Evolutionary conservation across 805 yeast species (phyloP).

Genomic region (Saturnispora dispora): DNA sequence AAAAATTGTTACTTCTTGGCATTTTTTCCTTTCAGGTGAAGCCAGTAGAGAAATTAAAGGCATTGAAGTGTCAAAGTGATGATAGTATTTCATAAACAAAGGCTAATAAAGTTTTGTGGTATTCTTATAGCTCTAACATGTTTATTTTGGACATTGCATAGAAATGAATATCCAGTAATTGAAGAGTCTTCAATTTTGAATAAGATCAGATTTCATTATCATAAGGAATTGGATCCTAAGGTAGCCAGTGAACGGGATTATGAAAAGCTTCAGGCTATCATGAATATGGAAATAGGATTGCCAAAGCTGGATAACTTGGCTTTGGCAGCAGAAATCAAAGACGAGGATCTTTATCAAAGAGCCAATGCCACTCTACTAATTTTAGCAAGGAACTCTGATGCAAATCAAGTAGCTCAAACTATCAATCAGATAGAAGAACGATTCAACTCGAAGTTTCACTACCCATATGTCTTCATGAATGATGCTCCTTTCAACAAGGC

Average conservation of each 20-base stretch:
- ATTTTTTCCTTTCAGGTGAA: neutral
- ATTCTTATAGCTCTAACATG: neutral
- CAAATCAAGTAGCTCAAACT: constrained; percentile 38
- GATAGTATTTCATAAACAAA: neutral
- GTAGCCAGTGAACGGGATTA: constrained; percentile 32
- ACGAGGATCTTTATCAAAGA: constrained; percentile 22
- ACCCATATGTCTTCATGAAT: constrained; percentile 76
- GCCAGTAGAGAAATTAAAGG: neutral
- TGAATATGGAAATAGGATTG: constrained; percentile 33
- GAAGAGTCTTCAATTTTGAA: neutral
- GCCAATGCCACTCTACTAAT: constrained; percentile 73
- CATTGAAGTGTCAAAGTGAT: neutral
- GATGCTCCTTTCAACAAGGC: constrained; percentile 54
- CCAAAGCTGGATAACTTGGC: constrained; percentile 37
- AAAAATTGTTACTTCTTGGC: neutral
- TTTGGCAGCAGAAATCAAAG: constrained; percentile 16
- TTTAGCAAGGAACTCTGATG: constrained; percentile 63
- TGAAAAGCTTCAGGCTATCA: constrained; percentile 29
- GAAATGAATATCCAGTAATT: neutral
- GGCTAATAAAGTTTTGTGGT: neutral
- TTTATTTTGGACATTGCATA: neutral
- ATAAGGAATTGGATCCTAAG: constrained; percentile 14
- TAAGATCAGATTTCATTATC: constrained; percentile 5
- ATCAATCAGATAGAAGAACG: constrained; percentile 51
- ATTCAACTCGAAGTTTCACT: constrained; percentile 62